These are phyloP conservation scores for Polytrichum formosum DNA, from an alignment of 225 moss, liverwort and hornwort genomes.

Conservation along the genomic window DNA sequence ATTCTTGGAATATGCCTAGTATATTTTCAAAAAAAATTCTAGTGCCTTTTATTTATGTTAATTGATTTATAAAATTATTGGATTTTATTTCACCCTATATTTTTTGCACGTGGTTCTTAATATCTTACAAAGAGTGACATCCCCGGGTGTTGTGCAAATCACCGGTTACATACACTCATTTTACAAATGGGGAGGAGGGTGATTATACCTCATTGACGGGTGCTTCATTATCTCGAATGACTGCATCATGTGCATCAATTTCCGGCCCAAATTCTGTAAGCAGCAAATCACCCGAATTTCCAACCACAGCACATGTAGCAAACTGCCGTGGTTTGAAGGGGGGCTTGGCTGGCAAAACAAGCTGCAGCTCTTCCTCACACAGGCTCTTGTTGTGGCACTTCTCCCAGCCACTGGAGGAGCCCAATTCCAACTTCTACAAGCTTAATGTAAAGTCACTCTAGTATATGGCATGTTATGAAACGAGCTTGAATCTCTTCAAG, in stretches of 20 bases:
- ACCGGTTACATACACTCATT: too few relatives aligned
- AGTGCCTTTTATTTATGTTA: too few relatives aligned
- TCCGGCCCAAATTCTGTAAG: constrained; percentile 38
- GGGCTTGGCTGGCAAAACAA: constrained; percentile 48
- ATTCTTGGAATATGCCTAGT: too few relatives aligned
- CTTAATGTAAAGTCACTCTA: not conserved
- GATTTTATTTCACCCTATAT: too few relatives aligned
- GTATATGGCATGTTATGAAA: too few relatives aligned
- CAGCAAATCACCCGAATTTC: constrained; percentile 56
- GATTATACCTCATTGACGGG: constrained; percentile 38
- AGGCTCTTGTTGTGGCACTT: constrained; percentile 42
- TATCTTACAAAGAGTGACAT: too few relatives aligned
- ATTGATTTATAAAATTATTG: too few relatives aligned
- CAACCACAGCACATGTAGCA: constrained; percentile 52
- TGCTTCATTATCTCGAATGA: constrained; percentile 59
- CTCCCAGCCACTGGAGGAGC: constrained; percentile 20
- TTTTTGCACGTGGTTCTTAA: too few relatives aligned
- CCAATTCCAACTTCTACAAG: not conserved
- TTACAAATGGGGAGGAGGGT: too few relatives aligned
- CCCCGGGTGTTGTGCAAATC: too few relatives aligned
- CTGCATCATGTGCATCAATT: constrained; percentile 51
- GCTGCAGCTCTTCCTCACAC: constrained; percentile 41
- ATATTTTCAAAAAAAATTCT: too few relatives aligned
- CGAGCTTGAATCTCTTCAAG: too few relatives aligned
- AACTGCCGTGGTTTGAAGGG: constrained; percentile 62